A percentile compares a stretch with the other conserved stretches of the same genome.
phyloP scores from a whole-genome alignment of 1,139 yeast genomes.

The Candida buenavistaensis region DNA sequence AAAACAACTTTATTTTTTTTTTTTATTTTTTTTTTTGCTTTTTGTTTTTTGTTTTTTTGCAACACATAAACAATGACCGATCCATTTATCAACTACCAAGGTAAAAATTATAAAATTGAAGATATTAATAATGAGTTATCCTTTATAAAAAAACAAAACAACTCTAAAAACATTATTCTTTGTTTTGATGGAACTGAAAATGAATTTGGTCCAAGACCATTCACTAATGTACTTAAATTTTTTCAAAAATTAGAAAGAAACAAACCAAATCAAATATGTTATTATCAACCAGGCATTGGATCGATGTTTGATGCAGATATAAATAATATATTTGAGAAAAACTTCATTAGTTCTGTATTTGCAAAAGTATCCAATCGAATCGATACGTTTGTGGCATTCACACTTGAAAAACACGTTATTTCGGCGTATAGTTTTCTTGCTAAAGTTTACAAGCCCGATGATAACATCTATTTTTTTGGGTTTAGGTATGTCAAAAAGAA shows the following conservation, averaged over 20 bases:
- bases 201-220: slow-evolving; percentile 56
- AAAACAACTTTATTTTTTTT: too few species aligned
- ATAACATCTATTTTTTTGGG: slow-evolving; percentile 56
- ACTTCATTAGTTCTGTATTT: slow-evolving; percentile 17
- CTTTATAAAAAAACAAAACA: neutral
- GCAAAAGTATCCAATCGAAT: slow-evolving; percentile 20
- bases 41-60: too few species aligned
- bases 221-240: slow-evolving; percentile 55
- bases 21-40: too few species aligned
- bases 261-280: slow-evolving; percentile 46
- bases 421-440: slow-evolving; percentile 56
- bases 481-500: slow-evolving; percentile 47
- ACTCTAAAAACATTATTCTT: slow-evolving; percentile 29
- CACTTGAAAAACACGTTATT: slow-evolving; percentile 54
- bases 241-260: slow-evolving; percentile 53
- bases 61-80: too few species aligned
- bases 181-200: slow-evolving; percentile 67
- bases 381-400: slow-evolving; percentile 55
- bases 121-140: slow-evolving; percentile 1
- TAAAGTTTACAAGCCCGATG: slow-evolving; percentile 47
- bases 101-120: slow-evolving; percentile 5
- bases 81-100: slow-evolving; percentile 6
- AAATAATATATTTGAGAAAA: slow-evolving; percentile 17
- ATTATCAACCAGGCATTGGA: slow-evolving; percentile 70
- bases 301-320: slow-evolving; percentile 44